Percentiles rank a stretch among this genome's conserved stretches.
These are phyloP conservation scores for Schwanniomyces polymorphus DNA, from an alignment of 805 yeast genomes.

Conservation along the genomic window DNA sequence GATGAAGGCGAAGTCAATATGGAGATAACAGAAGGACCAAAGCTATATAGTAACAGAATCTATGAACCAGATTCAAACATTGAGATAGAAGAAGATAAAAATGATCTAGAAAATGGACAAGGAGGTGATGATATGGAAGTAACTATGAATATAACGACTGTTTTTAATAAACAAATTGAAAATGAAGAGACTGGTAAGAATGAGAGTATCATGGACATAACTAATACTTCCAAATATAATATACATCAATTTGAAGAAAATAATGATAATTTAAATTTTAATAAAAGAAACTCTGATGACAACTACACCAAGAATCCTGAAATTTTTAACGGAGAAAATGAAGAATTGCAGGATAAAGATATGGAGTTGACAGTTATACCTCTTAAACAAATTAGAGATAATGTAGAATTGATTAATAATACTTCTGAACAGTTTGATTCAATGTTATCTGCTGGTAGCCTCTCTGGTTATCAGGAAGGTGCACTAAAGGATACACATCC, in stretches of 20 bases:
- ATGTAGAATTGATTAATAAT: not conserved
- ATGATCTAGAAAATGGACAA: not conserved
- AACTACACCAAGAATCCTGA: too few species aligned
- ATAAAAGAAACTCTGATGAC: too few species aligned
- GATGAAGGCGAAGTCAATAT: constrained; percentile 18
- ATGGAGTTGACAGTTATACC: not conserved
- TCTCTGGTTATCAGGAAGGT: too few species aligned
- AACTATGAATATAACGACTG: constrained; percentile 5
- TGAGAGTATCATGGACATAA: constrained; percentile 17
- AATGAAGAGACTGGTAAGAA: not conserved
- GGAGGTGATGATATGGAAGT: not conserved
- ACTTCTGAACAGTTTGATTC: too few species aligned
- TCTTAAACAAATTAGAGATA: not conserved
- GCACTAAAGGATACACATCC: too few species aligned
- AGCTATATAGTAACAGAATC: not conserved
- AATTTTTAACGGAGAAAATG: not conserved
- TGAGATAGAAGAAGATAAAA: not conserved
- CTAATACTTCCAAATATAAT: not conserved
- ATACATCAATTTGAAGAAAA: not conserved
- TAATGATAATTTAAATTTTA: too few species aligned
- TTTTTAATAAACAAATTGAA: not conserved
- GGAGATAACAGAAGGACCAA: constrained; percentile 20
- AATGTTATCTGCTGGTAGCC: too few species aligned
- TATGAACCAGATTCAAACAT: not conserved
- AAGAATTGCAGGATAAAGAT: not conserved